Evolutionary conservation across 2,329 filamentous ascomycete species (phyloP).

Genomic region (Aureobasidium sp.): DNA sequence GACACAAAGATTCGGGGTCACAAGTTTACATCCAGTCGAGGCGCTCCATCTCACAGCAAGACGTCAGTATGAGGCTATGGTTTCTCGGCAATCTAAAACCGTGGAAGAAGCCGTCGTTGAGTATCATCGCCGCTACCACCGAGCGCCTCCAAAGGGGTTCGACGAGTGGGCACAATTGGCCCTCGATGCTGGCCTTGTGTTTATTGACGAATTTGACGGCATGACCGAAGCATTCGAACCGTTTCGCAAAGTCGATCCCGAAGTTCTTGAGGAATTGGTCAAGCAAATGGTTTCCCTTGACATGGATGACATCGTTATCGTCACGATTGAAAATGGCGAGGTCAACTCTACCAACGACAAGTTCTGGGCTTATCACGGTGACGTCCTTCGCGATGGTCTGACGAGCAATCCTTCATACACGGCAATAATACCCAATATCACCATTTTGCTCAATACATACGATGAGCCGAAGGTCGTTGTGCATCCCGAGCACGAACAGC

Average conservation of each 20-base stretch:
- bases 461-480: not conserved
- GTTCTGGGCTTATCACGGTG: not conserved
- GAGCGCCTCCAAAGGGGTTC: slow-evolving; percentile 13
- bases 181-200: not conserved
- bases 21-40: not conserved
- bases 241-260: not conserved
- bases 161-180: slow-evolving; percentile 10
- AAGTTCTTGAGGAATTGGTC: not conserved
- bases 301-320: not conserved
- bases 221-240: not conserved
- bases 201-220: slow-evolving; percentile 15
- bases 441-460: not conserved
- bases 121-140: slow-evolving; percentile 2
- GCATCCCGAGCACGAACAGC: not conserved
- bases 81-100: not conserved
- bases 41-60: not conserved
- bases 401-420: not conserved
- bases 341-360: not conserved
- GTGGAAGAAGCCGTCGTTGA: not conserved
- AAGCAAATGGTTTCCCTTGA: not conserved
- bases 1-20: too few species aligned
- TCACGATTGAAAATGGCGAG: not conserved
- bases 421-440: not conserved
- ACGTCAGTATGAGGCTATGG: not conserved
- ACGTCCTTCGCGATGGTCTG: not conserved